These are phyloP conservation scores for Aspergillus glaucus DNA, from an alignment of 2,329 filamentous ascomycete genomes.

Conservation along the genomic window DNA sequence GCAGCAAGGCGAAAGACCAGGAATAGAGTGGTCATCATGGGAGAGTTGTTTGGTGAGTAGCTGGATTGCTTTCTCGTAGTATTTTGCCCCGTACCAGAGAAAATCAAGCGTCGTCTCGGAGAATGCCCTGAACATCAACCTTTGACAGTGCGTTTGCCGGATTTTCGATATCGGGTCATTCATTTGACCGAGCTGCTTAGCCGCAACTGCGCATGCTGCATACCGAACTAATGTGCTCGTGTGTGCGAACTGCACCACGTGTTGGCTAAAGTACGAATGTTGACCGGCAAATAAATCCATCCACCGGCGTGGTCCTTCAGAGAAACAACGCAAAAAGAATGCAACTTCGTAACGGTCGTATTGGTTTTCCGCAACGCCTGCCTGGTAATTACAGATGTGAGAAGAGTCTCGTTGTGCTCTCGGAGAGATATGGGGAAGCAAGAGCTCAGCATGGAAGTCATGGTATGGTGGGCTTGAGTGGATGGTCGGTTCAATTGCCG, in stretches of 20 bases:
- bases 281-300: slow-evolving; percentile 10
- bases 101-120: slow-evolving; percentile 7
- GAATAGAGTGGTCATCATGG: neutral
- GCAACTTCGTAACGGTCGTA: slow-evolving; percentile 9
- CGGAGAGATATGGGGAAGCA: neutral
- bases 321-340: slow-evolving; percentile 12
- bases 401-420: neutral
- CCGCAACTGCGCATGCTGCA: slow-evolving; percentile 12
- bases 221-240: slow-evolving; percentile 9
- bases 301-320: slow-evolving; percentile 9
- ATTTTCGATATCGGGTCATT: slow-evolving; percentile 4
- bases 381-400: neutral
- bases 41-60: slow-evolving; percentile 10
- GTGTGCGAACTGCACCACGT: slow-evolving; percentile 6
- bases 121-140: slow-evolving; percentile 4
- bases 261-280: slow-evolving; percentile 11
- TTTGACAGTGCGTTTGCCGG: slow-evolving; percentile 4
- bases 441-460: neutral
- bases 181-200: slow-evolving; percentile 14
- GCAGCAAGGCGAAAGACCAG: slow-evolving; percentile 4
- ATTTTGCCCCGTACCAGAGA: slow-evolving; percentile 15
- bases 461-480: neutral
- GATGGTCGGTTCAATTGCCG: neutral
- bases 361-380: neutral
- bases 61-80: slow-evolving; percentile 14